These are phyloP conservation scores for Capsicum rhomboideum DNA, from an alignment of 257 asterid genomes.

Conservation along the genomic window DNA sequence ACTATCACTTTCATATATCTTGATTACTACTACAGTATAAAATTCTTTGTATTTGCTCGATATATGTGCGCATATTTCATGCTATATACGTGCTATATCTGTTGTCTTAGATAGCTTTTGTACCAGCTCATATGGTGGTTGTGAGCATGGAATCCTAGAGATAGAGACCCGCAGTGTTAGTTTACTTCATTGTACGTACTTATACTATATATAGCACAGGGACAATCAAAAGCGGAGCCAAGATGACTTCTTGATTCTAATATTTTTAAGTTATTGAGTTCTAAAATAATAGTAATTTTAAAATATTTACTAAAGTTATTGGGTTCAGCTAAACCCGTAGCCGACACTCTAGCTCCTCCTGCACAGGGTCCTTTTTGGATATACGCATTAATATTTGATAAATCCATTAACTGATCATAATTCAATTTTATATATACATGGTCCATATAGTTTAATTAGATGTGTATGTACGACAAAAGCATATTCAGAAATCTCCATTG, in stretches of 20 bases:
- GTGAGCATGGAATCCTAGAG: neutral
- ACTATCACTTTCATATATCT: constrained; percentile 20
- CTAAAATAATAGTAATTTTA: no score
- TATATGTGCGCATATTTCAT: neutral
- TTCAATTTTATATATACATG: neutral
- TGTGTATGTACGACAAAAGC: constrained; percentile 14
- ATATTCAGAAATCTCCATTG: constrained; percentile 1
- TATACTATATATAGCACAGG: neutral
- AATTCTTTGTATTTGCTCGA: constrained; percentile 4
- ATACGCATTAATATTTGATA: neutral
- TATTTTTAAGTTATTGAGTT: neutral
- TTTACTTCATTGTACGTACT: neutral
- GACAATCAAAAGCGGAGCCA: neutral
- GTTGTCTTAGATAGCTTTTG: constrained; percentile 7
- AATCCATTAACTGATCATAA: neutral
- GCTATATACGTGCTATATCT: neutral
- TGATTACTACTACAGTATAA: neutral
- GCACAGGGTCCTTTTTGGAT: neutral
- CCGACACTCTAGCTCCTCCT: neutral
- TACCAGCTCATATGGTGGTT: constrained; percentile 3
- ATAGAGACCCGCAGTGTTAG: neutral
- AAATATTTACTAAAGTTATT: no score
- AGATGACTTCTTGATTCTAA: neutral
- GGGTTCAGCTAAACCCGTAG: neutral
- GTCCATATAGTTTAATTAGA: neutral